Evolutionary conservation across 2,329 filamentous ascomycete genomes (phyloP), one percentile per base, ranked within the genome.

Genomic region (Calonectria pauciramosa): DNA sequence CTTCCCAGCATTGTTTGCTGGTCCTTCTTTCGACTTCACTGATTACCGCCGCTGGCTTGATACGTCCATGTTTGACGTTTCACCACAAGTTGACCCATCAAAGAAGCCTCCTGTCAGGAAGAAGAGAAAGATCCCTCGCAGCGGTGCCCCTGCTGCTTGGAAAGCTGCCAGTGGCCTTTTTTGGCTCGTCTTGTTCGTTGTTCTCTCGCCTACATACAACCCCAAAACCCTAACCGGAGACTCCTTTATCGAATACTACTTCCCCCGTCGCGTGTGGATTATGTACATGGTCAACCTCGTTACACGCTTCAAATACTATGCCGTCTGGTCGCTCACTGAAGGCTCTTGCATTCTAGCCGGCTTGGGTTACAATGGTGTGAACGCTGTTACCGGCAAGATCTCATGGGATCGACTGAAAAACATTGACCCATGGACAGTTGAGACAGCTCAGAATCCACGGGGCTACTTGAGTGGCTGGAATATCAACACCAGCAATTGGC

Each of bases 401-500:
- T 94, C 93, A 73, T 99, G 97, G 87, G 93, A 98, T 82, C 93
- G 96, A 34, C 88, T 99, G 23, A 94, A 95, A 80, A 99, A 99
- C 82, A 95, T 99, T 79, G 93, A 94, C 78, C 94, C 97, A 0
- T 93, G 93, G 90, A 92, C 91, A 3, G 94, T 99, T 34, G 97
- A 99, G 86, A 89, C 92, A 0, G 97, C 96, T 1, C 96, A 98
- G 86, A 99, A 99, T 84, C 94, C 95, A n/a, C 93, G 96, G 69
- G 96, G 92, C 2, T 99, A 97, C 81, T 90, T 99, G 4, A 96
- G 93, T 64, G 94, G 92, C 81, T 99, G 97, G 97, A 99, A 99
- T 85, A 98, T 98, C 88, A 99, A 99, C 86, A 99, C 97, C 16
- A 99, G 98, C 84, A 92, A 95, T 81, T 99, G 97, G 97, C 88